Conservation (phyloP, 805 yeast species). For the Myxozyma mucilagina region DNA sequence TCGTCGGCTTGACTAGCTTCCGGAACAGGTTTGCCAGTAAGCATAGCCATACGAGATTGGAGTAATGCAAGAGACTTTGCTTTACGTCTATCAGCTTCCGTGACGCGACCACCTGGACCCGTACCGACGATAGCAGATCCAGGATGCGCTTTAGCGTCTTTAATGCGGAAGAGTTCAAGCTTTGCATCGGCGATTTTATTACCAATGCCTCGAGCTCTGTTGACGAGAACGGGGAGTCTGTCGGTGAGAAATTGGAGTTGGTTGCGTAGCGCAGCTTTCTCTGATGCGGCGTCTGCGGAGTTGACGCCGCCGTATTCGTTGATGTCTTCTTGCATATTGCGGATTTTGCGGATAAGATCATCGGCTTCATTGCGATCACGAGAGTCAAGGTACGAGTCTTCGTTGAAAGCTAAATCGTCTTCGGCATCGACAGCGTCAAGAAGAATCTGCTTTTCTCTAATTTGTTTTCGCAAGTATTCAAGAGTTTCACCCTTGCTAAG, state of each 20-base stretch:
- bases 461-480: slow-evolving; percentile 59
- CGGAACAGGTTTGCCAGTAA: slow-evolving; percentile 71
- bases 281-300: slow-evolving; percentile 42
- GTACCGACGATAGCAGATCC: slow-evolving; percentile 67
- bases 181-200: slow-evolving; percentile 66
- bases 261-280: slow-evolving; percentile 53
- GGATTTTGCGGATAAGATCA: slow-evolving; percentile 60
- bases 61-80: slow-evolving; percentile 77
- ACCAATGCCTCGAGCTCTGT: slow-evolving; percentile 63
- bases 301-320: slow-evolving; percentile 33
- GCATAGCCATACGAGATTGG: slow-evolving; percentile 86
- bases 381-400: slow-evolving; percentile 42
- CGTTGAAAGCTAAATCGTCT: slow-evolving; percentile 45
- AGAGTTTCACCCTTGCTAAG: slow-evolving; percentile 41
- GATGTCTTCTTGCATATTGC: slow-evolving; percentile 45
- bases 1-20: slow-evolving; percentile 47
- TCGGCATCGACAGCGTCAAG: slow-evolving; percentile 71
- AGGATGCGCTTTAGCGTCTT: slow-evolving; percentile 64
- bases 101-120: slow-evolving; percentile 83
- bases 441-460: slow-evolving; percentile 70
- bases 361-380: slow-evolving; percentile 60
- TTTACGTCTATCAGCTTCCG: slow-evolving; percentile 78
- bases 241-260: slow-evolving; percentile 67
- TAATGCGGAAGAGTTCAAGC: slow-evolving; percentile 59
- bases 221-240: slow-evolving; percentile 68